Evolutionary conservation across 768 basidiomycete species (phyloP).

Genomic region (Tylopilus balloui): DNA sequence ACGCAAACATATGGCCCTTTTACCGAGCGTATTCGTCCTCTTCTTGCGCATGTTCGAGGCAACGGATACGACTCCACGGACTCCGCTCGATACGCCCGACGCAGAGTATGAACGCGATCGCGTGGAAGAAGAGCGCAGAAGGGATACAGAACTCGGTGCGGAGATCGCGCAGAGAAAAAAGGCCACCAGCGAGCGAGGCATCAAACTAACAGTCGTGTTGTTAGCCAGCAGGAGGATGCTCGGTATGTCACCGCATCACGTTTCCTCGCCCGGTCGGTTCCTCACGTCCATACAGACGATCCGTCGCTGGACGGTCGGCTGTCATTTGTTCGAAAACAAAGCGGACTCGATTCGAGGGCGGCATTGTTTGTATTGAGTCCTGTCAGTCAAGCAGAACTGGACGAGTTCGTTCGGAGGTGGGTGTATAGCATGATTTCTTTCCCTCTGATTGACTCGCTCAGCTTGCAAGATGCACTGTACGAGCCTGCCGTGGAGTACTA

Average conservation of each 20-base stretch:
- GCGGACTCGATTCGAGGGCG: conserved; percentile 85
- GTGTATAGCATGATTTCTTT: background rate
- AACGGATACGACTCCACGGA: conserved; percentile 39
- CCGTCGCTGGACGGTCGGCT: conserved; percentile 76
- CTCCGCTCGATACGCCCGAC: conserved; percentile 54
- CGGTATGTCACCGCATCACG: conserved; percentile 44
- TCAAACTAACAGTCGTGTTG: conserved; percentile 92
- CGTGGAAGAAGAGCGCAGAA: conserved; percentile 62
- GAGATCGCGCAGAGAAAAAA: conserved; percentile 82
- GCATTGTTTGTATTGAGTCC: conserved; percentile 94
- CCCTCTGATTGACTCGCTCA: conserved; percentile 25
- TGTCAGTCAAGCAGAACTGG: conserved; percentile 77
- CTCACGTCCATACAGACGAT: conserved; percentile 56
- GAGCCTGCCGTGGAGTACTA: conserved; percentile 94
- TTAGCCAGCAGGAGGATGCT: conserved; percentile 86
- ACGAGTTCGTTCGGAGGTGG: conserved; percentile 84
- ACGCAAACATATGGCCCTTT: conserved; percentile 85
- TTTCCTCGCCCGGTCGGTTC: background rate
- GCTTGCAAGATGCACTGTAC: conserved; percentile 83
- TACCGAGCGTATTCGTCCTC: conserved; percentile 91
- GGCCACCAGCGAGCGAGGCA: conserved; percentile 73
- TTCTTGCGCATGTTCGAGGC: conserved; percentile 82
- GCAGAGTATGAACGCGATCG: conserved; percentile 52
- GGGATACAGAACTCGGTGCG: conserved; percentile 72
- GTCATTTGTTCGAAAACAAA: conserved; percentile 82